Base-by-base conservation (phyloP, 2,329 filamentous ascomycete species). In the Penicillium psychrosexuale region DNA sequence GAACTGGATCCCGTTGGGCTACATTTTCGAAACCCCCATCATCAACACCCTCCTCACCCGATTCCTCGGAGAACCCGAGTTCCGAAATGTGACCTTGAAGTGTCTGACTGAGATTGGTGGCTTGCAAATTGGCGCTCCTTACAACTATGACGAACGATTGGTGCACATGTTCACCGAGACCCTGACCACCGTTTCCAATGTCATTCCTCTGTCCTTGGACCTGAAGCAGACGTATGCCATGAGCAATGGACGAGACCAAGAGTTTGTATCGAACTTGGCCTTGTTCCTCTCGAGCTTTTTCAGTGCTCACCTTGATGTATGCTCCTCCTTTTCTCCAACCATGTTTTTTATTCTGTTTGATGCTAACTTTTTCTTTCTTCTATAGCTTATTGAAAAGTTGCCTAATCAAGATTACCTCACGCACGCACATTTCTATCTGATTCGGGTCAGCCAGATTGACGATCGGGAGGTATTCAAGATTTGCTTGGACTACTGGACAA, bases 381-480 rank as follows among this genome's bases (percentile, higher is more conserved):
- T 56, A 47, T 65, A 91, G 87, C 83, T 97, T 53, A 93, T 99
- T 63, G 94, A 99, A 76, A 96, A 94, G 66, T 83, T 99, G 24
- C 93, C 94, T 27, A 97, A 97, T 76, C 85, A 87, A 63, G 94
- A 99, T 68, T 99, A 90, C 74, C 86, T 99, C 40, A 90, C 91
- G 1, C 94, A 99, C 70, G 93, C 91, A 17, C 94, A 99, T 75
- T 97, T 96, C 76, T 99, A 99, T 75, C 85, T 99, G 13, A 97
- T 99, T 69, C 88, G 93, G 60, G 97, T 99, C 74, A 97, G 92
- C 45, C 92, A 99, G 77, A 99, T 99, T 63, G 94, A 99, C 64
- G 95, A 99, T 70, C 88, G 94, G 51, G 94, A 99, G 74, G 96
- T 99, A 61, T 99, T 99, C 84, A 99, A 99, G 82, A 99, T 99